phyloP scores from a whole-genome alignment of 768 basidiomycete species.

The Mycena belliarum region DNA sequence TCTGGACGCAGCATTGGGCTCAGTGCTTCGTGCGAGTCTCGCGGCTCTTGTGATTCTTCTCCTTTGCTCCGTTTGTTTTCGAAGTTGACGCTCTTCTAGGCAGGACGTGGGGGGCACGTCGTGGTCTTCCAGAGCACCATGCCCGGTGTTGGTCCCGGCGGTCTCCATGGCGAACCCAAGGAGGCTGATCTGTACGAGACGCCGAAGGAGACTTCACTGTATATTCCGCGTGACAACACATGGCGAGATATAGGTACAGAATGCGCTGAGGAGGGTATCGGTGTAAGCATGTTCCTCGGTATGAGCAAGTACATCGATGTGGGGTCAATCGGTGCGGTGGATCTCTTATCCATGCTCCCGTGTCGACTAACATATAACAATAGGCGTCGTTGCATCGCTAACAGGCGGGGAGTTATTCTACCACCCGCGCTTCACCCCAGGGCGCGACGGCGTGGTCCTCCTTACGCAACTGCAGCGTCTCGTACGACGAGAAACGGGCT shows the following conservation, averaged over 20 bases:
- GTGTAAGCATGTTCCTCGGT: slow-evolving; percentile 86
- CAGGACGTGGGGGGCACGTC: slow-evolving; percentile 76
- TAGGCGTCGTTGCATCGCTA: slow-evolving; percentile 63
- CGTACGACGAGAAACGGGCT: slow-evolving; percentile 69
- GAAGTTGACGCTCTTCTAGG: slow-evolving; percentile 31
- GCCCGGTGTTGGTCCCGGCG: slow-evolving; percentile 74
- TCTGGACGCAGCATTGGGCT: slow-evolving; percentile 71
- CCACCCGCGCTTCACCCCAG: slow-evolving; percentile 83
- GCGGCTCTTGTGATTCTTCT: slow-evolving; percentile 62
- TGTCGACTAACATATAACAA: neutral
- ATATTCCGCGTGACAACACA: slow-evolving; percentile 68
- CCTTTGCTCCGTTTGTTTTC: neutral
- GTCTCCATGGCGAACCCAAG: slow-evolving; percentile 53
- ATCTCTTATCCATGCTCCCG: neutral
- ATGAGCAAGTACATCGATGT: slow-evolving; percentile 81
- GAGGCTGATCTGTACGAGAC: slow-evolving; percentile 77
- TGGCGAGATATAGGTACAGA: slow-evolving; percentile 89
- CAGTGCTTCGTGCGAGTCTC: slow-evolving; percentile 70
- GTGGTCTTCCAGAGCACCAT: slow-evolving; percentile 69
- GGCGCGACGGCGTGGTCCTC: slow-evolving; percentile 63
- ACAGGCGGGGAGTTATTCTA: slow-evolving; percentile 93
- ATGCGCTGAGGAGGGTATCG: slow-evolving; percentile 86
- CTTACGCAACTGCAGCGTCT: slow-evolving; percentile 77
- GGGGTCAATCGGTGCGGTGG: slow-evolving; percentile 71
- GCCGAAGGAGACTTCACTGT: slow-evolving; percentile 84